These are phyloP conservation scores for Glycine soja DNA, from an alignment of 306 rosid species.

Conservation along the genomic window DNA sequence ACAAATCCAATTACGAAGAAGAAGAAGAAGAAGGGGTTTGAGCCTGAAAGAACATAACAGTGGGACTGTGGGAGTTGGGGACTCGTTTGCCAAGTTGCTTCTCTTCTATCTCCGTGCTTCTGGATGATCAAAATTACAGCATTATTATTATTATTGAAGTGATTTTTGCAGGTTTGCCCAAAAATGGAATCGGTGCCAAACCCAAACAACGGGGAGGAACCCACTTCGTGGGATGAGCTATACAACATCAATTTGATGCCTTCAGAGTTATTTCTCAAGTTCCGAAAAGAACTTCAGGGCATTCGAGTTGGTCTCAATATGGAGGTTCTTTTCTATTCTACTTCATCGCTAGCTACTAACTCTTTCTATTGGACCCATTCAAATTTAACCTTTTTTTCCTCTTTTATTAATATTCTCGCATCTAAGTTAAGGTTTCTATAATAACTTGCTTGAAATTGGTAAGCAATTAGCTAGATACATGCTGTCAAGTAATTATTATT, in stretches of 20 bases:
- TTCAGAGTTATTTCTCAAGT: constrained; percentile 81
- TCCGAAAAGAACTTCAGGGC: constrained; percentile 81
- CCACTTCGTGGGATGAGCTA: constrained; percentile 75
- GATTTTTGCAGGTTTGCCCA: constrained; percentile 37
- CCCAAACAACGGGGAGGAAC: constrained; percentile 56
- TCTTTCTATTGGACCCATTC: neutral
- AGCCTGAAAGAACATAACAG: too few species aligned
- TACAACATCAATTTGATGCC: constrained; percentile 79
- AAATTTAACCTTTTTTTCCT: too few species aligned
- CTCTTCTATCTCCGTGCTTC: too few species aligned
- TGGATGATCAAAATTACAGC: too few species aligned
- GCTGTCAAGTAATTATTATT: neutral
- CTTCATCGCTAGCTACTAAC: neutral
- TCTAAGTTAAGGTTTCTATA: constrained; percentile 5
- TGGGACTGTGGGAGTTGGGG: too few species aligned
- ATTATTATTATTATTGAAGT: too few species aligned
- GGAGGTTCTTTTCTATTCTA: constrained; percentile 61
- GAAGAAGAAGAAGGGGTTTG: too few species aligned
- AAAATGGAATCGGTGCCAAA: constrained; percentile 61
- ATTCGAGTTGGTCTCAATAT: constrained; percentile 82
- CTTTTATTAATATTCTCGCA: neutral
- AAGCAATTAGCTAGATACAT: neutral
- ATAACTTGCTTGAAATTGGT: too few species aligned
- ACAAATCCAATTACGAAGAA: too few species aligned
- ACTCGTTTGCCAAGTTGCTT: too few species aligned